A percentile compares a stretch with the other conserved stretches of the same genome.
These are phyloP conservation scores for Hibiscus trionum DNA, from an alignment of 345 rosid species.

Conservation along the genomic window DNA sequence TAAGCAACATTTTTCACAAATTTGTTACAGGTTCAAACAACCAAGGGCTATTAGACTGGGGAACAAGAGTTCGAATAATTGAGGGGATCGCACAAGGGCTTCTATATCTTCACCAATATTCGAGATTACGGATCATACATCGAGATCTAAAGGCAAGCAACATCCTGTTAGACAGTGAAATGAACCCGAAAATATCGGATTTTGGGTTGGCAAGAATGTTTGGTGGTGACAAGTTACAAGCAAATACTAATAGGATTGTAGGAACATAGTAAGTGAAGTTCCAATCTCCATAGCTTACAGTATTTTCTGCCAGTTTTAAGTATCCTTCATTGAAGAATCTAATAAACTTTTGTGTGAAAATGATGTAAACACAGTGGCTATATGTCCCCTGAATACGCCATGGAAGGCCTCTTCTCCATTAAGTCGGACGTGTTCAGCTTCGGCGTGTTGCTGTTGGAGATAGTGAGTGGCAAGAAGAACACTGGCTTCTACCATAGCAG, in stretches of 20 bases:
- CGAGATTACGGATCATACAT: constrained; percentile 3
- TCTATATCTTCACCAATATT: constrained; percentile 10
- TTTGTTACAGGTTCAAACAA: not conserved
- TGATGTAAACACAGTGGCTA: not conserved
- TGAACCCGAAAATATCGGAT: constrained; percentile 14
- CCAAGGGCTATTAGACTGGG: not conserved
- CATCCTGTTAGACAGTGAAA: constrained; percentile 4
- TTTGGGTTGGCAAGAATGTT: constrained; percentile 12
- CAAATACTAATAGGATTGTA: constrained; percentile 6
- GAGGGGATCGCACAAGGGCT: constrained; percentile 11
- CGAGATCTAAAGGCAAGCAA: constrained; percentile 10
- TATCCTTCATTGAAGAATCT: not conserved
- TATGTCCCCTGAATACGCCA: constrained; percentile 11
- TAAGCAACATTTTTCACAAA: not conserved
- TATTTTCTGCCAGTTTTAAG: not conserved
- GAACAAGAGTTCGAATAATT: not conserved
- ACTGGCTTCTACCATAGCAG: not conserved
- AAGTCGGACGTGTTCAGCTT: constrained; percentile 15
- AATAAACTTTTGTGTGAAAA: not conserved
- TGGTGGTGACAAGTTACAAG: not conserved
- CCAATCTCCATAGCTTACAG: not conserved
- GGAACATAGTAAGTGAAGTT: constrained; percentile 9
- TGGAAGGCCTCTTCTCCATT: constrained; percentile 4
- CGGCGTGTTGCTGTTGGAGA: constrained; percentile 9
- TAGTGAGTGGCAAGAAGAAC: constrained; percentile 5